Conservation (phyloP, 1,139 yeast species). For the Lodderomyces jiufengensis region DNA sequence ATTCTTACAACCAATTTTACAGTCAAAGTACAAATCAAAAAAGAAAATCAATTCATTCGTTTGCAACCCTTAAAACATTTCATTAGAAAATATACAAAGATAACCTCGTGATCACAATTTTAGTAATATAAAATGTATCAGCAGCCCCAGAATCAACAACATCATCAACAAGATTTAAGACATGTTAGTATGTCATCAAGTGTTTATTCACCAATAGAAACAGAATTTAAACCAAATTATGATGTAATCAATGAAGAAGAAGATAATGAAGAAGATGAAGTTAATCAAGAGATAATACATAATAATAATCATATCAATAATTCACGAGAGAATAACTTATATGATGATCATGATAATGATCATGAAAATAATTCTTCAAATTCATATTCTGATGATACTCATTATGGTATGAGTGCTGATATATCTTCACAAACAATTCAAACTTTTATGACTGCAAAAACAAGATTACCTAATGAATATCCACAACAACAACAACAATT, state of each 20-base stretch:
- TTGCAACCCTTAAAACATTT: no score
- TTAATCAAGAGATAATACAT: neutral
- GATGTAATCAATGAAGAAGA: conserved; percentile 17
- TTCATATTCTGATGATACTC: conserved; percentile 1
- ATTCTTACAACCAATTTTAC: no score
- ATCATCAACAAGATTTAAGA: conserved; percentile 6
- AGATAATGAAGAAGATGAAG: conserved; percentile 13
- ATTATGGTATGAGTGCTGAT: conserved; percentile 14
- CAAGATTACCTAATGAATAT: conserved; percentile 4
- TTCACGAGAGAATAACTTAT: neutral
- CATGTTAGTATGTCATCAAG: conserved; percentile 34
- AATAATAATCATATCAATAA: conserved; percentile 1
- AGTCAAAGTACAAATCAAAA: no score
- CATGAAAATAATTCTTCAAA: conserved; percentile 2
- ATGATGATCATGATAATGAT: conserved; percentile 1
- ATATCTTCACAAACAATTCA: conserved; percentile 26
- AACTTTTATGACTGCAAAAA: conserved; percentile 25
- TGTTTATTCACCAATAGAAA: conserved; percentile 27
- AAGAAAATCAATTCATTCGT: no score
- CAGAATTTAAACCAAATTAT: conserved; percentile 11
- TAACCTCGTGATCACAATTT: no score
- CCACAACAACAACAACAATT: neutral
- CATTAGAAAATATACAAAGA: no score
- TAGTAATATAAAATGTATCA: conserved; percentile 7
- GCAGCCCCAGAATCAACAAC: conserved; percentile 7